Conservation (phyloP, 768 basidiomycete species). For the Psilocybe azurescens region DNA sequence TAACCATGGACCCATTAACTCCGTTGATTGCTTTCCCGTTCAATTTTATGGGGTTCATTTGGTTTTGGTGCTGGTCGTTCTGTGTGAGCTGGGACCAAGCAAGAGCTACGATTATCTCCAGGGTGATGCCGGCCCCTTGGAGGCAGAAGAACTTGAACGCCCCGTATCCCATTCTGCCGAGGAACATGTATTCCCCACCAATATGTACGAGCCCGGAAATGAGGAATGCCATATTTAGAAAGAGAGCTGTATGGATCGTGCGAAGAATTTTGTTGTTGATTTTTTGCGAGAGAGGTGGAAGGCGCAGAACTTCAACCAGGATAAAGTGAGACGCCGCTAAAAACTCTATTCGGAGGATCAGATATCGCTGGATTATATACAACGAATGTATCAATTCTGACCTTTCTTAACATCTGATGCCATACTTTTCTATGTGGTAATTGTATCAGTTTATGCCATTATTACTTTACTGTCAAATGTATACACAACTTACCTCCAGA, state of each 20-base stretch:
- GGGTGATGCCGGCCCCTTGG: slow-evolving; percentile 36
- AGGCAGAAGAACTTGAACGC: slow-evolving; percentile 38
- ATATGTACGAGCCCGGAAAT: slow-evolving; percentile 38
- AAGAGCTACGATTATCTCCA: slow-evolving; percentile 12
- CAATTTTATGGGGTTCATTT: not conserved
- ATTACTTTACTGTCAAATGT: too few relatives aligned
- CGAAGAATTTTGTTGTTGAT: not conserved
- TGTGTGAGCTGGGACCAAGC: not conserved
- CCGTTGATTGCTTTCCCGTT: not conserved
- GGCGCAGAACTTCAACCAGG: not conserved
- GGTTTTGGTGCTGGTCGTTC: not conserved
- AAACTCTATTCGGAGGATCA: slow-evolving; percentile 5
- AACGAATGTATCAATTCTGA: not conserved
- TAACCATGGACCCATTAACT: not conserved
- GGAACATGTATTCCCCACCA: slow-evolving; percentile 38
- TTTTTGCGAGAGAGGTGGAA: not conserved
- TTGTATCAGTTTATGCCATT: not conserved
- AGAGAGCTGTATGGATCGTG: slow-evolving; percentile 1
- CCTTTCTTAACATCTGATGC: slow-evolving; percentile 29
- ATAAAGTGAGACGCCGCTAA: slow-evolving; percentile 13
- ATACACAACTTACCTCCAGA: slow-evolving; percentile 27
- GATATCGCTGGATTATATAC: not conserved
- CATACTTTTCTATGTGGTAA: slow-evolving; percentile 17
- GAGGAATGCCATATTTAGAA: slow-evolving; percentile 33
- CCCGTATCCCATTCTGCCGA: slow-evolving; percentile 27